Base-by-base conservation (phyloP, 768 basidiomycete species). In the Leccinum sublutescens region DNA sequence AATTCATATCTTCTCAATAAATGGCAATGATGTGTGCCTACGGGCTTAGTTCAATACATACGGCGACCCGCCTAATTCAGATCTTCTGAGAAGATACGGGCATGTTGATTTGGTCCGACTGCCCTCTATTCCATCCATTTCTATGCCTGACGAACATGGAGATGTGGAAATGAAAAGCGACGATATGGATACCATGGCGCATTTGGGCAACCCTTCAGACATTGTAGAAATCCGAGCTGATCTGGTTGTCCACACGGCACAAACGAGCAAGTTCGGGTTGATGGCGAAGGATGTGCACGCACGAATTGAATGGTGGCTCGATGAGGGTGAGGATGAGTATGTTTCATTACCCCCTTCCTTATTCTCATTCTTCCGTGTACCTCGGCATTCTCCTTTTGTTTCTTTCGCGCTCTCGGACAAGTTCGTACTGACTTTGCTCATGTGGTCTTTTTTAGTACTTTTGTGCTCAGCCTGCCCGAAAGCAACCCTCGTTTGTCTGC, bases 301-400 rank as follows among this genome's bases (percentile, higher is more conserved):
- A 4, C 82, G 93, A 40, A 87, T 97, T 9, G 92, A 98, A 60
- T 97, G 91, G 87, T 95, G 95, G 91, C 76, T 98, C 12, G 93
- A 97, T 62, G 83, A 88, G 68, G 91, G 88, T 3, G 89, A 89
- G 19, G 94, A 96, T 63, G 95, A 97, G n/a, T n/a, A n/a, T n/a
- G n/a, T n/a, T 31, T 33, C 40, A 50, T 45, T 51, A 38, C 11
- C 19, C 23, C 1, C 4, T 47, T 33, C 17, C 10, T 54, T 45
- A 19, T 45, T 45, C 10, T 0, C 19, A 19, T 1, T 45, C 43
- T 45, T 19, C 40, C 17, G 0, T 43, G 60, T 58, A 11, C 29
- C 11, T 38, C 7, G 4, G 2, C 25, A 33, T 54, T 14, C 12
- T 21, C 27, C 11, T 31, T 45, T 33, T 52, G 2, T 17, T 23